Percentiles rank a stretch among this genome's conserved stretches.
phyloP scores from a whole-genome alignment of 2,329 filamentous ascomycete genomes.

The Metarhizium humberi region DNA sequence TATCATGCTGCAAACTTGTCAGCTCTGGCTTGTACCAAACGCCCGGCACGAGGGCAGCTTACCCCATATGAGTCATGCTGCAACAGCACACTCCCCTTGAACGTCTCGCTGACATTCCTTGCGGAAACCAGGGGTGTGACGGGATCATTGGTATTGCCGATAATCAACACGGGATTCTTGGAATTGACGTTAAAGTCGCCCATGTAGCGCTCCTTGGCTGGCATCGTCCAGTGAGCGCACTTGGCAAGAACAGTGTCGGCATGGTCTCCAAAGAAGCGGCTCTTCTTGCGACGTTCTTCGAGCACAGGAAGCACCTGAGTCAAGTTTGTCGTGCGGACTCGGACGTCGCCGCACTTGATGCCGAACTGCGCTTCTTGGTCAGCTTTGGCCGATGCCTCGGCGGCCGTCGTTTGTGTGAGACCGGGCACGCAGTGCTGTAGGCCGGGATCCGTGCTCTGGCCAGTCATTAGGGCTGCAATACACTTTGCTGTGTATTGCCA shows the following conservation, averaged over 20 bases:
- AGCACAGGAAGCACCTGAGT: constrained; percentile 17
- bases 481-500: constrained; percentile 2
- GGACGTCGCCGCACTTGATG: constrained; percentile 27
- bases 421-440: neutral
- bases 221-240: constrained; percentile 29
- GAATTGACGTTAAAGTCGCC: constrained; percentile 23
- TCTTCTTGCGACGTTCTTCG: constrained; percentile 14
- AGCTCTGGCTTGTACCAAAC: neutral
- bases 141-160: constrained; percentile 27
- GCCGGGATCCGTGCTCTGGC: neutral
- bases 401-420: neutral
- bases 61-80: constrained; percentile 4
- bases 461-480: neutral
- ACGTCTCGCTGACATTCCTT: constrained; percentile 2
- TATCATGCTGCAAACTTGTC: constrained; percentile 6
- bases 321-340: constrained; percentile 14
- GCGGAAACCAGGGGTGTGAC: constrained; percentile 1
- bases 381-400: neutral
- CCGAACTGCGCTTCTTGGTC: constrained; percentile 7
- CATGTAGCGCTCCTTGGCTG: constrained; percentile 25
- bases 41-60: neutral
- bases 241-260: constrained; percentile 8
- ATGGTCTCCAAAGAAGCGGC: constrained; percentile 17
- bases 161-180: constrained; percentile 24
- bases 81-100: constrained; percentile 5